Conservation (phyloP, 164 flowering plant species). For the Buxus sempervirens region DNA sequence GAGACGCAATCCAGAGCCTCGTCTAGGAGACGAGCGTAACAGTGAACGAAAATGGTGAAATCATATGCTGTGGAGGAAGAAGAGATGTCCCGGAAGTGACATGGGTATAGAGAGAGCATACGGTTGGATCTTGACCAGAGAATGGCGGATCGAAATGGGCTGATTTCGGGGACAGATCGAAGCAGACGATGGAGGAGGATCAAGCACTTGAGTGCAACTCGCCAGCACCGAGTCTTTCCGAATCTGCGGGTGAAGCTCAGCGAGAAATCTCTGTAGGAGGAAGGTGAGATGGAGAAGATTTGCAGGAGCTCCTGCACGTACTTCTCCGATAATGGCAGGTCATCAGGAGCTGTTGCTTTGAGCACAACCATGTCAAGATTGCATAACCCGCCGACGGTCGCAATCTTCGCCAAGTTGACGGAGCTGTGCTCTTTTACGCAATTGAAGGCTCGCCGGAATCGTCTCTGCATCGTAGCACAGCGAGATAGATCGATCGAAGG, state of each 20-base stretch:
- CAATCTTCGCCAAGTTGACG: conserved; percentile 47
- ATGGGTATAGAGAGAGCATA: conserved; percentile 42
- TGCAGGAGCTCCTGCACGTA: conserved; percentile 46
- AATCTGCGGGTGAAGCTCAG: conserved; percentile 51
- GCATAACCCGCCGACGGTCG: conserved; percentile 38
- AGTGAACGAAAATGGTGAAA: conserved; percentile 40
- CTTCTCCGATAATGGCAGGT: conserved; percentile 41
- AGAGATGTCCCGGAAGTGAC: conserved; percentile 41
- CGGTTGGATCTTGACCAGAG: conserved; percentile 41
- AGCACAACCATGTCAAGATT: conserved; percentile 39
- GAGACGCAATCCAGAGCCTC: conserved; percentile 38
- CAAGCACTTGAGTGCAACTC: conserved; percentile 64
- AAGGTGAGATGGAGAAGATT: conserved; percentile 42
- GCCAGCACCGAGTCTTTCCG: conserved; percentile 45
- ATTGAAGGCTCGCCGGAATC: conserved; percentile 33
- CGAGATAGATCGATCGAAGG: no score
- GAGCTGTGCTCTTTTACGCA: conserved; percentile 40
- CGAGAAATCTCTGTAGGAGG: conserved; percentile 38
- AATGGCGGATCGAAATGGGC: conserved; percentile 38
- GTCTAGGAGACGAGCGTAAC: conserved; percentile 56
- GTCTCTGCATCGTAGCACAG: conserved; percentile 39
- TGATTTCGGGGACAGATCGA: conserved; percentile 30
- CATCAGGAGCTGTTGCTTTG: conserved; percentile 63
- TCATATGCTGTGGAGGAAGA: conserved; percentile 40
- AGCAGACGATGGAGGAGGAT: conserved; percentile 60